These are phyloP conservation scores for Melampsora americana DNA, from an alignment of 1,284 basidiomycete species.

Conservation along the genomic window DNA sequence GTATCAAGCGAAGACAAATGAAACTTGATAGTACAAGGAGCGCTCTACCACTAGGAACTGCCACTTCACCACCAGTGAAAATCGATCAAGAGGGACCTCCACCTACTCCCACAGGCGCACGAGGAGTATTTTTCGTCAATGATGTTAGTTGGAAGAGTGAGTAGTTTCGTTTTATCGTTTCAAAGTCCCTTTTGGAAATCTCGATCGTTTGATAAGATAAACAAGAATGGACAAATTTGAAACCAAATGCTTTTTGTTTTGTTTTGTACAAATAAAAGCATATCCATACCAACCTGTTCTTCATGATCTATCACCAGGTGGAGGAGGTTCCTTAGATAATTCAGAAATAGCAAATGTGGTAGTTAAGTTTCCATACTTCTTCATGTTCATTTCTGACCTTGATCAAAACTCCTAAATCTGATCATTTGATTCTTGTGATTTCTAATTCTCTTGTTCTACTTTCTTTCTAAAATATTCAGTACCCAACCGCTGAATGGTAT, in stretches of 20 bases:
- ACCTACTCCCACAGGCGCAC: slow-evolving; percentile 7
- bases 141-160: not conserved
- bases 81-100: not conserved
- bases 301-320: not conserved
- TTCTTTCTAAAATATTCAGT: not conserved
- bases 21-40: not conserved
- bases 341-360: slow-evolving; percentile 2
- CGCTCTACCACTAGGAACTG: not conserved
- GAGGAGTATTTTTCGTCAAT: not conserved
- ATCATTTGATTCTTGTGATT: not conserved
- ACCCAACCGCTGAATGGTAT: slow-evolving; percentile 12
- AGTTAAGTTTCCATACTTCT: not conserved
- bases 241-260: not conserved
- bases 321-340: not conserved
- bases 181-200: not conserved
- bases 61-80: not conserved
- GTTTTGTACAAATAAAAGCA: not conserved
- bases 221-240: too few relatives aligned
- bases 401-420: not conserved
- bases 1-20: not conserved
- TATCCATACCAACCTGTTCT: slow-evolving; percentile 20
- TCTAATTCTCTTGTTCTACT: not conserved
- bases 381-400: not conserved
- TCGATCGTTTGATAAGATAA: not conserved
- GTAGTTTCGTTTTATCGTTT: not conserved